A percentile compares a stretch with the other conserved stretches of the same genome.
Conservation (phyloP, 192 early-diverging fungal genomes). For the Backusella morwellensis region DNA sequence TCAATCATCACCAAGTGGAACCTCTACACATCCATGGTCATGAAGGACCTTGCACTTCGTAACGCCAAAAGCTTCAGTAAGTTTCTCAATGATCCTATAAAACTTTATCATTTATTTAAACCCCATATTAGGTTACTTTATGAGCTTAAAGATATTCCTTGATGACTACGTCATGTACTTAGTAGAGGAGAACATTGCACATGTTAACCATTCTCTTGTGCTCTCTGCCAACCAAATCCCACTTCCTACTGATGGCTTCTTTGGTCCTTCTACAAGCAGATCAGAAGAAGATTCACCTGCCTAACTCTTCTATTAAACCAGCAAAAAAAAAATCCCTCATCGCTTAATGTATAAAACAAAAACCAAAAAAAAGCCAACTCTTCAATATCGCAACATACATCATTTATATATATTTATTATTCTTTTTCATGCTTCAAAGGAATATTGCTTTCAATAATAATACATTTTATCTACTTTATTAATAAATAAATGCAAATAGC, state of each 20-base stretch:
- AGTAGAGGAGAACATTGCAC: constrained; percentile 49
- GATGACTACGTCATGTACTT: constrained; percentile 50
- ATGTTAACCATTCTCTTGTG: constrained; percentile 26
- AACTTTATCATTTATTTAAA: background rate
- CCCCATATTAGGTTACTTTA: constrained; percentile 28
- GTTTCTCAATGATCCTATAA: background rate
- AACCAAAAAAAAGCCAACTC: too few relatives aligned
- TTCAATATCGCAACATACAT: background rate
- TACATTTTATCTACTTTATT: background rate
- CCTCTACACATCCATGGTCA: constrained; percentile 39
- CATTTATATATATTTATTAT: background rate
- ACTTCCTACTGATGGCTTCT: background rate
- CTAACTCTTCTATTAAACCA: background rate
- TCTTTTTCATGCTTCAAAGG: background rate
- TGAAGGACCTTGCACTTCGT: constrained; percentile 40
- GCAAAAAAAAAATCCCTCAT: background rate
- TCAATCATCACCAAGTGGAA: constrained; percentile 52
- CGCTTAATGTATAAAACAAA: background rate
- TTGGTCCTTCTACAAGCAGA: background rate
- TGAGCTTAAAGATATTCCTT: constrained; percentile 41
- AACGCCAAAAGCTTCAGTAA: constrained; percentile 37
- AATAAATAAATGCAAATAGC: background rate
- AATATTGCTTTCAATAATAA: background rate
- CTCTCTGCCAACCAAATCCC: background rate
- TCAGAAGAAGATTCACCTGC: background rate